Percentiles rank a stretch among this genome's conserved stretches.
phyloP scores from a whole-genome alignment of 1,284 basidiomycete genomes.

The Boletus smithii region DNA sequence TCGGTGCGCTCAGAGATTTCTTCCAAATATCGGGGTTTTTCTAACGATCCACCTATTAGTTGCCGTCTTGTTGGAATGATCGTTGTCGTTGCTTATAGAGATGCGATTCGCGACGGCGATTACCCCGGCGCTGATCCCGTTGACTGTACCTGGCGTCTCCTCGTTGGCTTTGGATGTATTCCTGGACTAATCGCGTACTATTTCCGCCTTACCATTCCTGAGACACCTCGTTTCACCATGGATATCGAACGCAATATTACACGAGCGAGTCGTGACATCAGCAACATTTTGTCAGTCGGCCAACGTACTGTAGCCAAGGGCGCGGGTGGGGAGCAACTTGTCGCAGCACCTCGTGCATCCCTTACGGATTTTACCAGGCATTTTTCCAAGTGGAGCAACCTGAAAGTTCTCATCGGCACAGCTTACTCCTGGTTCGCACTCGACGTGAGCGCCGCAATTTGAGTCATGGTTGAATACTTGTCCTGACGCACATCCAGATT shows the following conservation, averaged over 20 bases:
- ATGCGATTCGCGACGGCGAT: conserved; percentile 28
- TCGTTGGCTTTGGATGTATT: conserved; percentile 35
- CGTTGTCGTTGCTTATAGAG: conserved; percentile 30
- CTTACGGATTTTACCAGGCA: conserved; percentile 45
- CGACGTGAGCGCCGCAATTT: conserved; percentile 35
- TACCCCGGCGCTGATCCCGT: conserved; percentile 33
- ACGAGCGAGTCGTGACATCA: conserved; percentile 52
- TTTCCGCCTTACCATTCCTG: conserved; percentile 54
- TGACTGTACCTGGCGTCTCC: conserved; percentile 45
- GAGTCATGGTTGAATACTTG: neutral
- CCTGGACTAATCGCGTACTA: conserved; percentile 48
- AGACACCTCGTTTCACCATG: conserved; percentile 68
- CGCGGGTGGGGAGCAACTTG: conserved; percentile 34
- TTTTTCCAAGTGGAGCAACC: conserved; percentile 46
- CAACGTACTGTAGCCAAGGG: conserved; percentile 38
- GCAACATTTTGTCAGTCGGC: conserved; percentile 42
- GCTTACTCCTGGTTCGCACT: conserved; percentile 65
- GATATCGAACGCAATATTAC: conserved; percentile 65
- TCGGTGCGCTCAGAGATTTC: conserved; percentile 35
- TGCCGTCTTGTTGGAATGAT: conserved; percentile 43
- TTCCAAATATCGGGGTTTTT: neutral
- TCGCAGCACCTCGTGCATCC: conserved; percentile 46
- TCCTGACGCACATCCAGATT: conserved; percentile 39
- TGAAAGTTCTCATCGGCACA: conserved; percentile 46
- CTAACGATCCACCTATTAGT: conserved; percentile 25